Evolutionary conservation across 75 land plant genomes (phyloP), one percentile per base, ranked within the genome.

Genomic region (Adiantum capillusveneris): DNA sequence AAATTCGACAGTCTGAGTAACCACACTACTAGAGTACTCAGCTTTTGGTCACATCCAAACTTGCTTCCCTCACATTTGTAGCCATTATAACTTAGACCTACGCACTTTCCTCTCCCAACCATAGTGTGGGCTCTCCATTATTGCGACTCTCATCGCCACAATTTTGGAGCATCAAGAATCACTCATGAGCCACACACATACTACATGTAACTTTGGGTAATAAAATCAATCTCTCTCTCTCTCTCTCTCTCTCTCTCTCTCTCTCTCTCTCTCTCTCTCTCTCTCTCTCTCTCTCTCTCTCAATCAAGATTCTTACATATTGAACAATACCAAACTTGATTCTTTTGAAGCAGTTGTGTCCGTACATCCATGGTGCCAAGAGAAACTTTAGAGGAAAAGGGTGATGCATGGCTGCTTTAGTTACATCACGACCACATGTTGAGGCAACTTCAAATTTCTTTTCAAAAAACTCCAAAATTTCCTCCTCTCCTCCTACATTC

Each of bases 291-390:
- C 3, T 34, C 37, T 34, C 3, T 34, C 37, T 34, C 3, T 34
- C 37, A 5, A 34, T 34, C 37, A 5, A 34, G 24, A n/a, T 42
- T 57, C 89, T 80, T 76, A 89, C 90, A 75, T 90, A 90, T 51
- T 90, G 90, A 9, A 90, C 90, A 57, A 90, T 70, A 31, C 96
- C 96, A 66, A 83, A 90, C 30, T 81, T 90, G 46, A 58, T 67
- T 37, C 74, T 75, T 37, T 63, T 45, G 66, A 83, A 81, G 36
- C 86, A 66, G 31, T 81, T 76, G 53, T 71, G 62, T 20, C 96
- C 90, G 31, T 83, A 67, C 6, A 60, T 52, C 76, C 64, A 68
- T 49, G 90, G 87, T 19, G 56, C 62, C 27, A 72, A 56, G 27
- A 85, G 53, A 63, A 83, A 83, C 29, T 77, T 76, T 1, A 71